Conservation (phyloP, 208 protist genomes). For the Vickermania spadyakhi region DNA sequence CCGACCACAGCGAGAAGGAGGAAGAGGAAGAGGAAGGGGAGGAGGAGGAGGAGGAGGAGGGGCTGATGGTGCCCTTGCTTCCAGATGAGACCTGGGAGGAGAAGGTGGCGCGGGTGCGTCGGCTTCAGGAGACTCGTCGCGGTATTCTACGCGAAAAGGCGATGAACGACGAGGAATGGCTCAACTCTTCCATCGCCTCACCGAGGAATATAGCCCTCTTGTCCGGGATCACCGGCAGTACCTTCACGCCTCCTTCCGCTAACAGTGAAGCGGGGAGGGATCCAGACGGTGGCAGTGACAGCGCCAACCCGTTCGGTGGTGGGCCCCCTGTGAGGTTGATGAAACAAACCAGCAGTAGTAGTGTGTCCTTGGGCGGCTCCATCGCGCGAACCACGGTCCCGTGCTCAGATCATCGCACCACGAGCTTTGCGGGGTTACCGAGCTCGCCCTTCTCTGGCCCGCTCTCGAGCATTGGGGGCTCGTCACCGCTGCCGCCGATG, state of each 20-base stretch:
- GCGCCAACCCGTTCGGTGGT: neutral
- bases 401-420: no score
- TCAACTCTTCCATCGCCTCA: neutral
- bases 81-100: neutral
- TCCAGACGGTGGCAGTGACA: neutral
- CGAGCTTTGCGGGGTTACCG: no score
- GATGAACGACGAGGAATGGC: neutral
- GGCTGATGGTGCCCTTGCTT: neutral
- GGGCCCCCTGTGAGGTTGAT: neutral
- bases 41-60: neutral
- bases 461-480: neutral
- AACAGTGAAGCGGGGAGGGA: neutral
- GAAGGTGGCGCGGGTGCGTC: neutral
- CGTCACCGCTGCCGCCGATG: neutral
- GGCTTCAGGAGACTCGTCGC: neutral
- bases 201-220: neutral
- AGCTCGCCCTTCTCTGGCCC: no score
- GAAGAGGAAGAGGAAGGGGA: neutral
- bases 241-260: neutral
- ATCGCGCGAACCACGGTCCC: neutral
- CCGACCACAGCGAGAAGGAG: neutral
- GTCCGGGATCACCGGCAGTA: neutral
- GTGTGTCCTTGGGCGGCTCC: neutral
- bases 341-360: neutral
- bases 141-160: neutral